Evolutionary conservation across 805 yeast species (phyloP).

Genomic region (Candida orba): DNA sequence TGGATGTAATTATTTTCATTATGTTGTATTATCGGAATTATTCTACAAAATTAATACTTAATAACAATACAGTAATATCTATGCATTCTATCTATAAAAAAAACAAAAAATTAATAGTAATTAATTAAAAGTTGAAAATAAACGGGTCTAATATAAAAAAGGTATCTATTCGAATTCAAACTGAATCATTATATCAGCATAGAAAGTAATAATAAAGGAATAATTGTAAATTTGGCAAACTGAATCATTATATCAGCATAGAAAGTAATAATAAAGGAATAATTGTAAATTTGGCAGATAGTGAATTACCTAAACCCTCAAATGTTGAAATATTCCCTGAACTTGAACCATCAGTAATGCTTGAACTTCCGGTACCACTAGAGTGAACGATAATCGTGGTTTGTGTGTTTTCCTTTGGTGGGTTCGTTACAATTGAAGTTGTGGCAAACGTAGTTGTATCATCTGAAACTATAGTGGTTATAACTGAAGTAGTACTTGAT

Average conservation of each 20-base stretch:
- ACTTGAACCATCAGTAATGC: not conserved
- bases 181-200: not conserved
- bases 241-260: not conserved
- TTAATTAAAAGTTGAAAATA: not conserved
- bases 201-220: not conserved
- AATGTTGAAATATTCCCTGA: not conserved
- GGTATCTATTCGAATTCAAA: no score
- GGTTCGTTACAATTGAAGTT: not conserved
- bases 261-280: not conserved
- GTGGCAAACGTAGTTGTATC: not conserved
- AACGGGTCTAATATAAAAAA: no score
- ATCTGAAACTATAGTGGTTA: not conserved
- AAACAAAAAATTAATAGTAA: not conserved
- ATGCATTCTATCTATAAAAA: no score
- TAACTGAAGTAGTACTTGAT: no score
- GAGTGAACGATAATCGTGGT: not conserved
- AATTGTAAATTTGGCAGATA: not conserved
- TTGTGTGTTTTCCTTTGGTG: not conserved
- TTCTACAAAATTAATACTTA: no score
- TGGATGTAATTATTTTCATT: no score
- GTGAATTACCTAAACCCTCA: not conserved
- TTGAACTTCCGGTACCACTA: not conserved
- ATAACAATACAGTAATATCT: no score
- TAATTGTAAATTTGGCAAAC: no score
- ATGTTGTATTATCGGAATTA: no score